A percentile compares a stretch with the other conserved stretches of the same genome.
These are phyloP conservation scores for Cyberlindnera americana DNA, from an alignment of 805 yeast species.

Conservation along the genomic window DNA sequence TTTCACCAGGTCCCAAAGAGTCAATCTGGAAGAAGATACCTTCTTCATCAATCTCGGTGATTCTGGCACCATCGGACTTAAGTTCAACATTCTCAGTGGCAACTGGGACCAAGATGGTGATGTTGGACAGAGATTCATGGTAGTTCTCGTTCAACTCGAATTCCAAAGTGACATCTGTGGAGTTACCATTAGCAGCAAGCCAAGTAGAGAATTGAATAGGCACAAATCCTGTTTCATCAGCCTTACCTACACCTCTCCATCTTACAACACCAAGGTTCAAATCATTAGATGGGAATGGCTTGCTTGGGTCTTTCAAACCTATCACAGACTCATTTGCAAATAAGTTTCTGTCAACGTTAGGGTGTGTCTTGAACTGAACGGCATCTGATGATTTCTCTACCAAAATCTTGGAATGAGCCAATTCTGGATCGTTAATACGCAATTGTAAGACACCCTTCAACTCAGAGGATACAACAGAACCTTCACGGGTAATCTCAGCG, in stretches of 20 bases:
- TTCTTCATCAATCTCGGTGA: constrained; percentile 57
- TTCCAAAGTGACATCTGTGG: constrained; percentile 79
- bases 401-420: constrained; percentile 62
- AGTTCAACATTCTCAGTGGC: constrained; percentile 51
- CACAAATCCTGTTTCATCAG: constrained; percentile 47
- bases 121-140: constrained; percentile 48
- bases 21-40: constrained; percentile 68
- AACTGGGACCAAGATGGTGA: constrained; percentile 61
- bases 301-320: constrained; percentile 70
- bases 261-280: constrained; percentile 87
- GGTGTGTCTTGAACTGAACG: constrained; percentile 87
- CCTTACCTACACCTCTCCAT: constrained; percentile 76
- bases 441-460: constrained; percentile 88
- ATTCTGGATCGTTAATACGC: constrained; percentile 73
- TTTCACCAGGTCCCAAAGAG: constrained; percentile 46
- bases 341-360: constrained; percentile 80
- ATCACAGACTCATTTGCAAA: constrained; percentile 58
- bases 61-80: constrained; percentile 51
- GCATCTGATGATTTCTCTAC: constrained; percentile 47
- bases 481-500: constrained; percentile 82
- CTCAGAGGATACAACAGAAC: constrained; percentile 65
- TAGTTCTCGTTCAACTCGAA: constrained; percentile 63
- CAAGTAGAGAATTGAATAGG: constrained; percentile 83
- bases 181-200: constrained; percentile 64
- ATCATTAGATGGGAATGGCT: constrained; percentile 89